phyloP scores from a whole-genome alignment of 2,329 filamentous ascomycete species.

The Parastagonospora nodorum region DNA sequence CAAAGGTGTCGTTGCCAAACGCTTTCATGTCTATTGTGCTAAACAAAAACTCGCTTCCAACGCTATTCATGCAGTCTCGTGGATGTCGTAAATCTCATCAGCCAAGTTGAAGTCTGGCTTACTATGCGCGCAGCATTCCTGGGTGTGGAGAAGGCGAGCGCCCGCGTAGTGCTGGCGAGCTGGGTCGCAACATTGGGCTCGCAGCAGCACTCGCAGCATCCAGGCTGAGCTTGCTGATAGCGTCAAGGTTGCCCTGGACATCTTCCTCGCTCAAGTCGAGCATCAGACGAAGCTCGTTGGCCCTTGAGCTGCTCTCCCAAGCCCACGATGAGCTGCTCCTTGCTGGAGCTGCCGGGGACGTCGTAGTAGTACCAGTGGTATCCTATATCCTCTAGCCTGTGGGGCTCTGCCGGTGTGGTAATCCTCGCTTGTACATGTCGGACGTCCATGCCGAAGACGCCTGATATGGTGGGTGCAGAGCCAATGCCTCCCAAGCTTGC shows the following conservation, averaged over 20 bases:
- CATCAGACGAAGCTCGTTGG: conserved; percentile 45
- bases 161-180: conserved; percentile 41
- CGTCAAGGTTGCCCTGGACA: conserved; percentile 41
- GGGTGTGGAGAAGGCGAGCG: conserved; percentile 42
- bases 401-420: conserved; percentile 41
- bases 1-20: too few relatives aligned
- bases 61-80: too few relatives aligned
- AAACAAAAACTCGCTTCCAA: too few relatives aligned
- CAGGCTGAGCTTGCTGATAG: conserved; percentile 45
- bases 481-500: conserved; percentile 36
- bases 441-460: conserved; percentile 46
- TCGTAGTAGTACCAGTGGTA: conserved; percentile 43
- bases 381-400: conserved; percentile 36
- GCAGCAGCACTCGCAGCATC: conserved; percentile 43
- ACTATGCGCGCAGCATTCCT: conserved; percentile 21
- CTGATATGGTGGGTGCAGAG: conserved; percentile 38
- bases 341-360: conserved; percentile 28
- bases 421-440: conserved; percentile 35
- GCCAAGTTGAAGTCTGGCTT: neutral
- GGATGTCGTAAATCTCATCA: neutral
- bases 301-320: conserved; percentile 40
- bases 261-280: conserved; percentile 43
- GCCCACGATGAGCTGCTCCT: conserved; percentile 44
- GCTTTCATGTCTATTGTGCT: too few relatives aligned
- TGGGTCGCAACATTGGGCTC: conserved; percentile 43